Conservation (phyloP, 345 rosid genomes). For the Arabis hirsuta region DNA sequence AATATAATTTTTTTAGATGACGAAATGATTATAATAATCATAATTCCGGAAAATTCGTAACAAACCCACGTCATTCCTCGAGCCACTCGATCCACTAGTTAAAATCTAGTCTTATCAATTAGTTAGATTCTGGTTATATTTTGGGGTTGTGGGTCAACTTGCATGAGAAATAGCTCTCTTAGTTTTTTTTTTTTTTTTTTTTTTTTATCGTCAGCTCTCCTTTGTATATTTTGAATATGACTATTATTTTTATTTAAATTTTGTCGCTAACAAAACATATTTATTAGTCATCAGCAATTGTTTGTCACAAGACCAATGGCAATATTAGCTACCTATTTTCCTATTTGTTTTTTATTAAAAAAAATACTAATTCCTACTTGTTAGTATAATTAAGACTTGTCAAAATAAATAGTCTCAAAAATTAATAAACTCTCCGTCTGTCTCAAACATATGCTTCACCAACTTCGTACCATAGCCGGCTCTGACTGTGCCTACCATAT, state of each 20-base stretch:
- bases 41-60: constrained; percentile 34
- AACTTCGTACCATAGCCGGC: too few relatives aligned
- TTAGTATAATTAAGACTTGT: too few relatives aligned
- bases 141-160: constrained; percentile 46
- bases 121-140: constrained; percentile 41
- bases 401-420: too few relatives aligned
- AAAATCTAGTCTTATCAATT: constrained; percentile 40
- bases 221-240: constrained; percentile 9
- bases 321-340: too few relatives aligned
- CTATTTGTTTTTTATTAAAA: too few relatives aligned
- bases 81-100: constrained; percentile 60
- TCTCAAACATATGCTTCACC: too few relatives aligned
- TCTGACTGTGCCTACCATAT: too few relatives aligned
- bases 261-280: neutral
- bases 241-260: neutral
- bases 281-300: constrained; percentile 5
- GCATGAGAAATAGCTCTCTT: constrained; percentile 27
- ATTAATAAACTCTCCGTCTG: too few relatives aligned
- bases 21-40: neutral
- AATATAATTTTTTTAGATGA: neutral
- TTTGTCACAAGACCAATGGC: constrained; percentile 15
- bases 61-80: constrained; percentile 58
- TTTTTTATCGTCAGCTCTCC: too few relatives aligned
- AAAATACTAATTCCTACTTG: too few relatives aligned
- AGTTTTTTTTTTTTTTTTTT: too few relatives aligned